These are phyloP conservation scores for Endothia cerciana DNA, from an alignment of 2,329 filamentous ascomycete species.

Conservation along the genomic window DNA sequence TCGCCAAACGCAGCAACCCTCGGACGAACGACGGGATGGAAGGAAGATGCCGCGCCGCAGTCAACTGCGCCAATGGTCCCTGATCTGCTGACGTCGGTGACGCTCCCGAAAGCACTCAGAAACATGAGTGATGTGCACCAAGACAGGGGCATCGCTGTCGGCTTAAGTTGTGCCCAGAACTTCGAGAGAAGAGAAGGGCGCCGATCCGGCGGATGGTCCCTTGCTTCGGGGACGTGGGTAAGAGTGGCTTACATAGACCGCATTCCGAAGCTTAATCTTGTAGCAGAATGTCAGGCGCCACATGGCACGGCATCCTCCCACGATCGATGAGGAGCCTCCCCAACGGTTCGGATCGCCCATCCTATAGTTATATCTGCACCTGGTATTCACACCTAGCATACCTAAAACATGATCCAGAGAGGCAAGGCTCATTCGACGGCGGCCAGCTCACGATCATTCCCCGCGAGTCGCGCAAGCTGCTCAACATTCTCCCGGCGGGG, in stretches of 20 bases:
- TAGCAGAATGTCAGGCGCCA: not conserved
- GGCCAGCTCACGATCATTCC: constrained; percentile 1
- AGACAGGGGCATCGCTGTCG: no score
- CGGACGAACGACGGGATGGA: not conserved
- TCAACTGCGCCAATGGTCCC: not conserved
- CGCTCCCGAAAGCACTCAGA: no score
- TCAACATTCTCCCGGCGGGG: constrained; percentile 3
- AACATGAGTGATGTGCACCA: constrained; percentile 20
- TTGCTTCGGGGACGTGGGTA: constrained; percentile 16
- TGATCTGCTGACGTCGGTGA: not conserved
- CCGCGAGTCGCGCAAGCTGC: not conserved
- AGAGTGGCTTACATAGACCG: not conserved
- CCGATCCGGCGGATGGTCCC: constrained; percentile 18
- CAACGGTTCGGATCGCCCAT: not conserved
- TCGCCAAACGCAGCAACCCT: not conserved
- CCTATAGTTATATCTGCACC: not conserved
- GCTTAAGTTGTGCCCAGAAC: no score
- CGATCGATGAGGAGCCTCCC: not conserved
- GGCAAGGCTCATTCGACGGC: not conserved
- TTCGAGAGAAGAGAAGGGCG: constrained; percentile 7
- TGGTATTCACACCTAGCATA: not conserved
- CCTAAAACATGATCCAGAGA: not conserved
- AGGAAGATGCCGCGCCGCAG: not conserved
- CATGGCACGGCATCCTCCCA: not conserved
- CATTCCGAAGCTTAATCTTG: not conserved